Evolutionary conservation across 2,329 filamentous ascomycete species (phyloP).

Genomic region (Fusarium illudens): DNA sequence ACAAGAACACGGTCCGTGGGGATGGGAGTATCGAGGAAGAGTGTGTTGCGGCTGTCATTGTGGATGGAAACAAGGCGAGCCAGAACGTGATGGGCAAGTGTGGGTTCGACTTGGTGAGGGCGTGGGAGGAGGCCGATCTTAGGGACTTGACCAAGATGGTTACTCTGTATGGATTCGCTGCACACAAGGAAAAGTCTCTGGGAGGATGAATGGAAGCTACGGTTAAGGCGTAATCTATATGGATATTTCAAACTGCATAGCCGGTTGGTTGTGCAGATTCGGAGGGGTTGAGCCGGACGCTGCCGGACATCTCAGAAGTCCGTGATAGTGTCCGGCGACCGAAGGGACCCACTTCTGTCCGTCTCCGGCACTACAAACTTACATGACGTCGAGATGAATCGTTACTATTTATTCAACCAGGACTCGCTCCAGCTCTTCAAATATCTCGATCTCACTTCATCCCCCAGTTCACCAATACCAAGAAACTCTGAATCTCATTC

Average conservation of each 20-base stretch:
- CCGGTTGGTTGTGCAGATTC: background rate
- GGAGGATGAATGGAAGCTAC: background rate
- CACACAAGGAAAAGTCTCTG: slow-evolving; percentile 6
- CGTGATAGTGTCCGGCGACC: slow-evolving; percentile 30
- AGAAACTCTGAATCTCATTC: background rate
- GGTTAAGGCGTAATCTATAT: background rate
- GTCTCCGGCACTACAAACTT: background rate
- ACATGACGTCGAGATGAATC: slow-evolving; percentile 5
- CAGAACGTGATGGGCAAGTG: slow-evolving; percentile 64
- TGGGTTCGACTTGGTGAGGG: slow-evolving; percentile 60
- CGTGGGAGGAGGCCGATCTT: slow-evolving; percentile 46
- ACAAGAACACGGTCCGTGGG: slow-evolving; percentile 47
- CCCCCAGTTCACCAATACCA: background rate
- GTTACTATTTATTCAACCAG: background rate
- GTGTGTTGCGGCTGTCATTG: slow-evolving; percentile 57
- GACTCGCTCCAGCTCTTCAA: background rate
- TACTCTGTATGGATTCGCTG: slow-evolving; percentile 40
- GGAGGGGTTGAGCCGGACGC: slow-evolving; percentile 9
- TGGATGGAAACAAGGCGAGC: slow-evolving; percentile 60
- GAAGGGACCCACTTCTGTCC: slow-evolving; percentile 25
- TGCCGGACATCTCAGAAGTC: slow-evolving; percentile 35
- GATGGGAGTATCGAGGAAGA: slow-evolving; percentile 48
- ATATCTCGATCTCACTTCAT: background rate
- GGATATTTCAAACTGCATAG: background rate
- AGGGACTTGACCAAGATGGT: slow-evolving; percentile 24